A percentile compares a stretch with the other conserved stretches of the same genome.
Evolutionary conservation across 2,329 filamentous ascomycete genomes (phyloP).

Genomic region (Dothidotthia symphoricarpi): DNA sequence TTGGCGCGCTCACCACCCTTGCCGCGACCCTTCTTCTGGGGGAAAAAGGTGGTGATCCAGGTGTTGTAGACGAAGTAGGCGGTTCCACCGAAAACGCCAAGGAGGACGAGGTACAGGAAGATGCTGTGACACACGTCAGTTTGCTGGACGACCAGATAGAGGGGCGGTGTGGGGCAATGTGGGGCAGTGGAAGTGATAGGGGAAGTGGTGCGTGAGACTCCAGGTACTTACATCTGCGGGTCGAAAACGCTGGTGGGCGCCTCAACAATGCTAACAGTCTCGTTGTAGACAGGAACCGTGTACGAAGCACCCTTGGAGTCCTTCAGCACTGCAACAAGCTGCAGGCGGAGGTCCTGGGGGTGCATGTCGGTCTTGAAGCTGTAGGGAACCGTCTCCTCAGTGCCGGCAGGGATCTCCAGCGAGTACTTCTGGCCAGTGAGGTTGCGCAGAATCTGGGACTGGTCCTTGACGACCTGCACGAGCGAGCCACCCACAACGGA

Average conservation of each 20-base stretch:
- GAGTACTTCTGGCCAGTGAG: constrained; percentile 75
- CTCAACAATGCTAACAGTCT: constrained; percentile 82
- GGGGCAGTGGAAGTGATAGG: neutral
- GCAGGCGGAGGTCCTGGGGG: constrained; percentile 81
- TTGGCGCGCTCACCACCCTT: constrained; percentile 66
- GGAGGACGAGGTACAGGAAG: constrained; percentile 94
- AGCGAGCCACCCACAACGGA: constrained; percentile 76
- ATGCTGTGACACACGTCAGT: constrained; percentile 59
- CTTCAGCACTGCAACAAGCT: constrained; percentile 71
- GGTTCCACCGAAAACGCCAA: constrained; percentile 72
- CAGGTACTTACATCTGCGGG: constrained; percentile 77
- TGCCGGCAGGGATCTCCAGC: constrained; percentile 70
- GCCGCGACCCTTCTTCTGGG: constrained; percentile 66
- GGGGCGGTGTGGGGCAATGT: neutral
- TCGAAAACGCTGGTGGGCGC: constrained; percentile 88
- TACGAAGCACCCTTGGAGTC: constrained; percentile 67
- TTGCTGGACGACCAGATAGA: neutral
- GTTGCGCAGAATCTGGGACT: constrained; percentile 71
- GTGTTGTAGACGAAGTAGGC: constrained; percentile 98
- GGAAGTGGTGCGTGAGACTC: neutral
- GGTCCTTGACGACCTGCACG: constrained; percentile 56
- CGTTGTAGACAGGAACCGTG: constrained; percentile 77
- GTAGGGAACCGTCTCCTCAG: constrained; percentile 75
- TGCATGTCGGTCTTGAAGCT: constrained; percentile 87
- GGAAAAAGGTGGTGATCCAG: constrained; percentile 95